Evolutionary conservation across 148 eudicot genomes (phyloP), one percentile per base, ranked within the genome.

Genomic region (Cornus controversa): DNA sequence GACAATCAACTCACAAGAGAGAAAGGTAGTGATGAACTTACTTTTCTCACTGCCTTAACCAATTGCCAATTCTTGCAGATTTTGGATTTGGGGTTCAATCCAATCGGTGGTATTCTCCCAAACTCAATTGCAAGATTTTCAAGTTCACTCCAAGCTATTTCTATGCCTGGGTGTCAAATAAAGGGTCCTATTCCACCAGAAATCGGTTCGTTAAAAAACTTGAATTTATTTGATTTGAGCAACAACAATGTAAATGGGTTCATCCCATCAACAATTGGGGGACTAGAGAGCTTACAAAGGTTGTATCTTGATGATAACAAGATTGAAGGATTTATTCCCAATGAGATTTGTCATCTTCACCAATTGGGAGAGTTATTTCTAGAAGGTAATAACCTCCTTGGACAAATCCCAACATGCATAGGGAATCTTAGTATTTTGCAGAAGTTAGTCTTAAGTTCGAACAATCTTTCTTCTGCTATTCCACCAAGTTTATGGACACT

Each of bases 351-450:
- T 37, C 23, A 6, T 8, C 24, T 81, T 10, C 14, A 8, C 8
- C 76, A 65, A 40, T 54, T 81, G 72, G 71, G 66, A 22, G 25
- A 26, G 7, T 8, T 76, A n/a, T 18, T 15, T 10, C 53, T 81
- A 20, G 2, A 26, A 40, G 7, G 7, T 4, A 80, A 70, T 77
- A 45, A 70, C 31, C 20, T 81, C 16, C 76, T 76, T 14, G 76
- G 80, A 2, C 34, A 72, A 3, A 47, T 81, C 31, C 79, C 80
- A 6, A n/a, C 22, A 7, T 81, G 83, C 58, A 70, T 81, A 70
- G 70, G 65, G 13, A 76, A 70, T 72, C 50, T 76, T 15, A 71
- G 54, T 63, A 4, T 0, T 1, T 6, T 40, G 7, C 45, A 40
- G 7, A 40, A 6, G 7, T 40, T 40, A 40, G 45, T 40, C 6